Evolutionary conservation across 2,329 filamentous ascomycete species (phyloP).

Genomic region (Trichoderma afroharzianum): DNA sequence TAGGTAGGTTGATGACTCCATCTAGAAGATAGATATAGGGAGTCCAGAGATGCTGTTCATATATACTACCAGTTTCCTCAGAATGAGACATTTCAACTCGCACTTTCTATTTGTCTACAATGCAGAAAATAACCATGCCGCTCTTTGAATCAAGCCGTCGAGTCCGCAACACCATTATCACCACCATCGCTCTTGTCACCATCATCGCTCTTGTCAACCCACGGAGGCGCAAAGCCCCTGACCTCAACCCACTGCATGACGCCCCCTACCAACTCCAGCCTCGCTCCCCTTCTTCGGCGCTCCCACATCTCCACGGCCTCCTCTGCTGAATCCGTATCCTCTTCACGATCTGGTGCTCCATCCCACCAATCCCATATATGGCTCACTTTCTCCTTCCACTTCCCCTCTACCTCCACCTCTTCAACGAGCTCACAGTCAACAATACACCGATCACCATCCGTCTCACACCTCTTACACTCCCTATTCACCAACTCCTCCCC

Average conservation of each 20-base stretch:
- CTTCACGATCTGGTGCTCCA: neutral
- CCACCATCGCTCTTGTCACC: neutral
- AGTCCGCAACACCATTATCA: neutral
- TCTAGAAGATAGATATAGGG: neutral
- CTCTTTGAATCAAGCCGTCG: neutral
- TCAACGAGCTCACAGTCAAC: neutral
- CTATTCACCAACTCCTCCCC: slow-evolving; percentile 32
- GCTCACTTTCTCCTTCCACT: neutral
- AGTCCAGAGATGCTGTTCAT: neutral
- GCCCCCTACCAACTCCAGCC: slow-evolving; percentile 3
- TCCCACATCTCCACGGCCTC: slow-evolving; percentile 10
- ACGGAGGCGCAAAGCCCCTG: slow-evolving; percentile 3
- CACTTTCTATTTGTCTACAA: neutral
- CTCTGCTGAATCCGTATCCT: neutral
- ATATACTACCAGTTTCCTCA: neutral
- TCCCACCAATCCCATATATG: neutral
- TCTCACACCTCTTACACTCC: slow-evolving; percentile 23
- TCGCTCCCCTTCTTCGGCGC: neutral
- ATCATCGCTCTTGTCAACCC: neutral
- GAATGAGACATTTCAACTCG: neutral
- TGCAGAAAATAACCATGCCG: neutral
- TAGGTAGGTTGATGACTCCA: neutral
- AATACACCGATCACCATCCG: slow-evolving; percentile 27
- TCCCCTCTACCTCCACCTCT: neutral
- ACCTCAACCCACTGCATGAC: slow-evolving; percentile 1